Percentiles rank a stretch among this genome's conserved stretches.
These are phyloP conservation scores for Talaromyces atroroseus DNA, from an alignment of 2,329 filamentous ascomycete genomes.

Conservation along the genomic window DNA sequence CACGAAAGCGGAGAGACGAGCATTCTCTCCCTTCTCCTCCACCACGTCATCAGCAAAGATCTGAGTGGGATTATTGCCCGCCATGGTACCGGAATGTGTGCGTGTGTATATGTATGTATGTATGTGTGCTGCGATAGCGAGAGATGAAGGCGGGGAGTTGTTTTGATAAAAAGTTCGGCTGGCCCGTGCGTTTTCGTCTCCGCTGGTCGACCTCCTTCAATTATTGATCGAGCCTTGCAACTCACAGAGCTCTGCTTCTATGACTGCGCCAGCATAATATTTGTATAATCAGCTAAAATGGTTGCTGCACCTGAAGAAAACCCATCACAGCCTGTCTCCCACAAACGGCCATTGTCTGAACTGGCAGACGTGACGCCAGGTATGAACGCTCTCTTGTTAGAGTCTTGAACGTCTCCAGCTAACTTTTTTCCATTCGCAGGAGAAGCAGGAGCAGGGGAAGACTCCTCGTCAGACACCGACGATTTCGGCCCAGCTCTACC, in stretches of 20 bases:
- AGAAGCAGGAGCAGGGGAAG: not conserved
- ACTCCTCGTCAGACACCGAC: conserved; percentile 65
- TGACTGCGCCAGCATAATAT: too few species aligned
- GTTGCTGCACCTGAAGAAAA: conserved; percentile 20
- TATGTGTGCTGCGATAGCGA: not conserved
- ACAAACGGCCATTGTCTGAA: conserved; percentile 55
- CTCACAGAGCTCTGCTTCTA: too few species aligned
- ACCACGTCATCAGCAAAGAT: conserved; percentile 97
- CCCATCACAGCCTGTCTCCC: conserved; percentile 25
- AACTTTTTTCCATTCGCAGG: not conserved
- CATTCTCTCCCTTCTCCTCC: conserved; percentile 98
- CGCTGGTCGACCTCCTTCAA: conserved; percentile 2
- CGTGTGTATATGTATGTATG: not conserved
- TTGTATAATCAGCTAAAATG: conserved; percentile 20
- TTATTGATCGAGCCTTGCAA: too few species aligned
- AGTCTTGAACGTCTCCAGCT: not conserved
- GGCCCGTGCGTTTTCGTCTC: conserved; percentile 12
- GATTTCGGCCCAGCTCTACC: conserved; percentile 92
- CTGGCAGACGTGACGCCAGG: conserved; percentile 44
- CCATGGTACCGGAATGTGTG: conserved; percentile 9
- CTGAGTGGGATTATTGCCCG: conserved; percentile 72
- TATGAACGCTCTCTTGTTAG: conserved; percentile 24
- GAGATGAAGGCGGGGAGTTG: conserved; percentile 11
- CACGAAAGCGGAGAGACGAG: conserved; percentile 94
- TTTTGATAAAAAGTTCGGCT: conserved; percentile 14